These are phyloP conservation scores for Podospora bellae-mahoneyi DNA, from an alignment of 495 filamentous ascomycete species.

Conservation along the genomic window DNA sequence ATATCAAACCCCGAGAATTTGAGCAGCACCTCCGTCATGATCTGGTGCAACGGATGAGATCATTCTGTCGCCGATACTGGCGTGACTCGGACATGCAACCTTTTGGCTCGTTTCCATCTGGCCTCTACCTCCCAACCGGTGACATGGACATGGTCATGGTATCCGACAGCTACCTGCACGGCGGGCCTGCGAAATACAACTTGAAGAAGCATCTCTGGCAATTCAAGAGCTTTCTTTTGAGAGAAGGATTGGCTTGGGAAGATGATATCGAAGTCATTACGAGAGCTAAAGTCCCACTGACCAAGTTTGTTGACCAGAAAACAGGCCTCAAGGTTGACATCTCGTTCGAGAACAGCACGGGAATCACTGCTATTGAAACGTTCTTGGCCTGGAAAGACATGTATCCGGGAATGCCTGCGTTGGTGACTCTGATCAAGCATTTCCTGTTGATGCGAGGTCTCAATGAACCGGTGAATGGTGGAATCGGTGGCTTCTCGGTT, in stretches of 20 bases:
- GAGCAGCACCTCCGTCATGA: slow-evolving; percentile 71
- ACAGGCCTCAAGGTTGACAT: slow-evolving; percentile 81
- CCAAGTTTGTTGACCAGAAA: slow-evolving; percentile 75
- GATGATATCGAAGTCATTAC: slow-evolving; percentile 61
- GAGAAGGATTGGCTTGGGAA: slow-evolving; percentile 45
- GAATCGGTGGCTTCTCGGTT: slow-evolving; percentile 90
- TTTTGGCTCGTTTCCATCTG: slow-evolving; percentile 90
- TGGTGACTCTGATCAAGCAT: slow-evolving; percentile 87
- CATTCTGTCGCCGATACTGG: slow-evolving; percentile 50
- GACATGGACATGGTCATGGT: slow-evolving; percentile 93
- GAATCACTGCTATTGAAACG: slow-evolving; percentile 70
- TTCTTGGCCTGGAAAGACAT: slow-evolving; percentile 72
- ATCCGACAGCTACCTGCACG: slow-evolving; percentile 55
- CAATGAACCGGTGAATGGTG: slow-evolving; percentile 86
- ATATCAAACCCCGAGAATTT: slow-evolving; percentile 68
- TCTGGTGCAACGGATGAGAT: slow-evolving; percentile 59
- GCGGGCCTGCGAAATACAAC: slow-evolving; percentile 35
- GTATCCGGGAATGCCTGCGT: slow-evolving; percentile 76
- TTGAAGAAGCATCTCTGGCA: slow-evolving; percentile 37
- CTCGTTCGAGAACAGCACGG: slow-evolving; percentile 88
- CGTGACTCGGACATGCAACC: slow-evolving; percentile 57
- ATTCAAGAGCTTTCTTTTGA: slow-evolving; percentile 52
- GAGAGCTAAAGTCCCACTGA: slow-evolving; percentile 81
- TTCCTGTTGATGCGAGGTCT: slow-evolving; percentile 82
- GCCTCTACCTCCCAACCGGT: slow-evolving; percentile 82